A percentile compares a stretch with the other conserved stretches of the same genome.
Evolutionary conservation across 352 stramenopile genomes (phyloP).

Genomic region (Phytophthora boehmeriae): DNA sequence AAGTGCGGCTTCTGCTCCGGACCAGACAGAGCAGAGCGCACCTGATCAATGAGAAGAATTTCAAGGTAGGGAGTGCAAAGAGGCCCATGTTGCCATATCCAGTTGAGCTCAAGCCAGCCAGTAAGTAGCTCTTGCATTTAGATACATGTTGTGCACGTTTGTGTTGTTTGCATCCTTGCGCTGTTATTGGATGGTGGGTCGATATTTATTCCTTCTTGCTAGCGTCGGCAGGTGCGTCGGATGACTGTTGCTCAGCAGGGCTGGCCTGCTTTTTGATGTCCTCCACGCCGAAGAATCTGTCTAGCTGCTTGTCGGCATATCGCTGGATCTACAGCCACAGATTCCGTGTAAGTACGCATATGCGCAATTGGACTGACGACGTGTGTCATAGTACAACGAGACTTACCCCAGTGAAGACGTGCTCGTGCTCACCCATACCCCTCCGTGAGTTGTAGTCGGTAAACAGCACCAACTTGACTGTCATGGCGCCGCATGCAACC

Average conservation of each 20-base stretch:
- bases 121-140: slow-evolving; percentile 39
- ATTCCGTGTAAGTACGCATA: neutral
- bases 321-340: slow-evolving; percentile 53
- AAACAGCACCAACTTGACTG: slow-evolving; percentile 86
- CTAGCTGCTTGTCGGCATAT: slow-evolving; percentile 82
- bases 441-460: slow-evolving; percentile 73
- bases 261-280: slow-evolving; percentile 50
- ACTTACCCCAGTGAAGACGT: slow-evolving; percentile 81
- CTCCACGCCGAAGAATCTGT: slow-evolving; percentile 89
- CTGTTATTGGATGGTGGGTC: neutral
- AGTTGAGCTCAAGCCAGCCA: slow-evolving; percentile 9
- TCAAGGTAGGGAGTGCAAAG: neutral
- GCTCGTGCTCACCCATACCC: slow-evolving; percentile 54
- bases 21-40: slow-evolving; percentile 31
- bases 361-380: neutral
- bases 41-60: slow-evolving; percentile 1
- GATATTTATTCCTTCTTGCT: slow-evolving; percentile 31
- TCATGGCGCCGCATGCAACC: slow-evolving; percentile 79
- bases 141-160: slow-evolving; percentile 32
- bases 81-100: slow-evolving; percentile 1
- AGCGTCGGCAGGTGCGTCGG: slow-evolving; percentile 1
- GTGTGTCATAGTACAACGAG: neutral
- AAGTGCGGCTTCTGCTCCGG: slow-evolving; percentile 22
- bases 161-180: slow-evolving; percentile 6
- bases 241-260: slow-evolving; percentile 10